Evolutionary conservation across 768 basidiomycete genomes (phyloP).

Genomic region (Lactarius hengduanensis): DNA sequence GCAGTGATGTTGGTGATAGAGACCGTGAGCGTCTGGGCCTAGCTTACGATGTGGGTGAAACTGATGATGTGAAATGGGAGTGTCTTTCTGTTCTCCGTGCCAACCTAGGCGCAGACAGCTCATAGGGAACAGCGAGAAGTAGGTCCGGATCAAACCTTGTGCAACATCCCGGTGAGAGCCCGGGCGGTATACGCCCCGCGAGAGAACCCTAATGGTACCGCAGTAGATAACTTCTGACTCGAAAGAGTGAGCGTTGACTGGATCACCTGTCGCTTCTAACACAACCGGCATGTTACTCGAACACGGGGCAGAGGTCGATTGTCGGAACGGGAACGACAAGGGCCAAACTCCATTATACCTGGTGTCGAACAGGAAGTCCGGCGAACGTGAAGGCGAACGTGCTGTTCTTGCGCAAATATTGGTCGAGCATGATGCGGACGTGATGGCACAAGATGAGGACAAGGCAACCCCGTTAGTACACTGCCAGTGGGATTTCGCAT

Average conservation of each 20-base stretch:
- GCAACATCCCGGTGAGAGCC: conserved; percentile 73
- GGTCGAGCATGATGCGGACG: background rate
- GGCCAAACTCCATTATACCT: background rate
- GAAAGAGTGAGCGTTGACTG: too few species aligned
- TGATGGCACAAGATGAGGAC: background rate
- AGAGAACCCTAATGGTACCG: conserved; percentile 57
- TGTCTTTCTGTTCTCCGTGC: conserved; percentile 31
- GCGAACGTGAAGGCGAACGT: background rate
- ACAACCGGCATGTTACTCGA: background rate
- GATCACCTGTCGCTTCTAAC: too few species aligned
- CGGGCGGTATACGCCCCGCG: conserved; percentile 66
- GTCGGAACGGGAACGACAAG: background rate
- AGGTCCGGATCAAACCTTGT: conserved; percentile 42
- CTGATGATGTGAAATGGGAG: conserved; percentile 42
- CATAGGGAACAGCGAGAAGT: background rate
- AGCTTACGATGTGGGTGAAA: conserved; percentile 34
- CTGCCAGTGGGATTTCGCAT: too few species aligned
- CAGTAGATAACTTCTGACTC: background rate
- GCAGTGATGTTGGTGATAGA: conserved; percentile 50
- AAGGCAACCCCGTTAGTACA: too few species aligned
- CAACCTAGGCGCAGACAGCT: conserved; percentile 46
- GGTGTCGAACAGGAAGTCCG: background rate
- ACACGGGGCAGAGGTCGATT: background rate
- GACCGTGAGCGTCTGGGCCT: conserved; percentile 28
- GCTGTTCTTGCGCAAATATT: background rate